Evolutionary conservation across 2,329 filamentous ascomycete species (phyloP), one percentile per base, ranked within the genome.

Genomic region (Scedosporium aurantiacum): DNA sequence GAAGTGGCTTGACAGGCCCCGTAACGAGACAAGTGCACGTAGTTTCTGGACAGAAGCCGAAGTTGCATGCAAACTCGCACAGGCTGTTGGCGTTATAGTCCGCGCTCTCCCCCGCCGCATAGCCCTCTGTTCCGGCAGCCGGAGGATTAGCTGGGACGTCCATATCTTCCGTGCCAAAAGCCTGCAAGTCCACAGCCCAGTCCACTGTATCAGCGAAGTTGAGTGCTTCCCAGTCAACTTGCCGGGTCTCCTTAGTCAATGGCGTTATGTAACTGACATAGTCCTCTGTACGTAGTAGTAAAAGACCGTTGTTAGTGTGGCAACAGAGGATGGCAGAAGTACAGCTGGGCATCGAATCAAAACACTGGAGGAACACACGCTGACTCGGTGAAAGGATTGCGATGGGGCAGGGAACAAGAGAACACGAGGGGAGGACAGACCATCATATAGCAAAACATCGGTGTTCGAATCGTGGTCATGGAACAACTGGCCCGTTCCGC

Each of bases 161-260:
- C 10, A 37, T 41, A 58, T 58, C 32, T 7, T 37, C 18, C 6
- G 28, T 28, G 16, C 40, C 56, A 18, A 58, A 37, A 18, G 55
- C 63, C 61, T n/a, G 54, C 32, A 47, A 3, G 62, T 27, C 40
- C 55, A 64, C 59, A 12, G 65, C 65, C 65, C 65, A 67, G 32
- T 67, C 66, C 4, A 61, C 64, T 12, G 63, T 67, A 4, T 65
- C 66, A 1, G 23, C 63, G 45, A 67, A 63, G 45, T 64, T 64
- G 41, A 47, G 43, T 7, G 43, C 43, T n/a, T 47, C 18, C 43
- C 43, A 47, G 18, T 47, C 43, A n/a, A 47, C 43, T 18, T n/a
- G 43, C 8, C 43, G 43, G 10, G 43, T 47, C 10, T 18, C 43
- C 43, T 47, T 47, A 7, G 43, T 47, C 18, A 47, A 47, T 47